Evolutionary conservation across 148 eudicot genomes (phyloP).

Genomic region (Silene conica): DNA sequence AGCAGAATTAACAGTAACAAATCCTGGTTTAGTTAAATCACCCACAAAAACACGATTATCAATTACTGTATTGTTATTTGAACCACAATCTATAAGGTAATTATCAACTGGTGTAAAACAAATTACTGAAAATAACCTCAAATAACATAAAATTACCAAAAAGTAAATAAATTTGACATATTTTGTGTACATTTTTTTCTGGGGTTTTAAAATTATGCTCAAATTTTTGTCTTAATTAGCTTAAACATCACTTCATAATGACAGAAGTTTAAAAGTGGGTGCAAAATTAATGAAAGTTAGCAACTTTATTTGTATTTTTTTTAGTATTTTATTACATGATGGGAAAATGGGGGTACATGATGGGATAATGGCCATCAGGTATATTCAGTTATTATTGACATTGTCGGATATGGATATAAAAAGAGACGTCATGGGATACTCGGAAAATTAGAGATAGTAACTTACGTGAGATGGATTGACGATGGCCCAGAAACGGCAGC

Average conservation of each 20-base stretch:
- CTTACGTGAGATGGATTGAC: too few species aligned
- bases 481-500: too few species aligned
- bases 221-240: conserved; percentile 9
- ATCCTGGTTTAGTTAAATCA: conserved; percentile 43
- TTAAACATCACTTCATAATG: conserved; percentile 1
- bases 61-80: conserved; percentile 33
- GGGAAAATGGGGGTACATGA: conserved; percentile 2
- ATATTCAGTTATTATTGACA: too few species aligned
- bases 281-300: neutral
- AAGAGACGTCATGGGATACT: too few species aligned
- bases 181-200: conserved; percentile 16
- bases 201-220: neutral
- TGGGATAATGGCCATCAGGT: too few species aligned
- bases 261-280: conserved; percentile 5
- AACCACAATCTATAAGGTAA: conserved; percentile 75
- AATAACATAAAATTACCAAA: conserved; percentile 8
- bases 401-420: too few species aligned
- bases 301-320: too few species aligned
- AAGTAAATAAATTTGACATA: neutral
- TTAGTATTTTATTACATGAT: conserved; percentile 8
- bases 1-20: conserved; percentile 29
- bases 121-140: conserved; percentile 2
- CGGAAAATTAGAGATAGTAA: too few species aligned
- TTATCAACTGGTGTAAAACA: conserved; percentile 36
- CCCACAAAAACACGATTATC: conserved; percentile 54